These are phyloP conservation scores for Sarocladiaceae sp. DNA, from an alignment of 2,329 filamentous ascomycete genomes.

Conservation along the genomic window DNA sequence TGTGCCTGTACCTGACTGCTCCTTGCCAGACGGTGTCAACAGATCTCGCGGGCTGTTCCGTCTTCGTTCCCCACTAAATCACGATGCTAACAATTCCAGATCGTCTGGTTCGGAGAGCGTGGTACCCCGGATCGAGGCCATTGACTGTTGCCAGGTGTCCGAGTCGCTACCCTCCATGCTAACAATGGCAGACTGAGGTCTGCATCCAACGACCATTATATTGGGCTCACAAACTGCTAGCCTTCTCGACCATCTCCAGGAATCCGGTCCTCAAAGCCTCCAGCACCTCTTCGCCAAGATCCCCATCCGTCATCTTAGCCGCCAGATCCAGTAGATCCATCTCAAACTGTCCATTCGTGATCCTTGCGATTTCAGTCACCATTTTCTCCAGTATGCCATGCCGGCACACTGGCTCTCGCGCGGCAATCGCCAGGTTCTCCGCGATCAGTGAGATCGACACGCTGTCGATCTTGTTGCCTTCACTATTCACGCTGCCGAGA, in stretches of 20 bases:
- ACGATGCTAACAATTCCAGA: too few species aligned
- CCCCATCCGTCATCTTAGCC: not conserved
- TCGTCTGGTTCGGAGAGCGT: too few species aligned
- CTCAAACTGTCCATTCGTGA: not conserved
- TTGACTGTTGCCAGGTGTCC: too few species aligned
- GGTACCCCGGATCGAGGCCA: too few species aligned
- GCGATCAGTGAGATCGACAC: not conserved
- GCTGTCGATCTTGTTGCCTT: not conserved
- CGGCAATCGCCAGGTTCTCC: not conserved
- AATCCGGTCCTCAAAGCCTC: not conserved
- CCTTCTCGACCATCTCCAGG: not conserved
- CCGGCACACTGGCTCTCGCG: too few species aligned
- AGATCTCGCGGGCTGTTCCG: too few species aligned
- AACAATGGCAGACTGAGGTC: too few species aligned
- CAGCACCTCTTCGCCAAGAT: not conserved
- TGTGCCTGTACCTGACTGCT: too few species aligned
- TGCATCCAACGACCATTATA: too few species aligned
- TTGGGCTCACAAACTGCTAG: not conserved
- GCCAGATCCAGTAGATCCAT: not conserved
- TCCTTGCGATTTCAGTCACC: not conserved
- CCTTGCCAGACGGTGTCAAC: too few species aligned
- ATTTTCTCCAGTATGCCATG: not conserved
- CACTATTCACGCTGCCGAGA: not conserved
- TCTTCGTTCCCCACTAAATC: too few species aligned
- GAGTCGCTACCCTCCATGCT: too few species aligned